A percentile compares a stretch with the other conserved stretches of the same genome.
Evolutionary conservation across 169 alveolate species (phyloP).

Genomic region (Cryptosporidium ubiquitum): DNA sequence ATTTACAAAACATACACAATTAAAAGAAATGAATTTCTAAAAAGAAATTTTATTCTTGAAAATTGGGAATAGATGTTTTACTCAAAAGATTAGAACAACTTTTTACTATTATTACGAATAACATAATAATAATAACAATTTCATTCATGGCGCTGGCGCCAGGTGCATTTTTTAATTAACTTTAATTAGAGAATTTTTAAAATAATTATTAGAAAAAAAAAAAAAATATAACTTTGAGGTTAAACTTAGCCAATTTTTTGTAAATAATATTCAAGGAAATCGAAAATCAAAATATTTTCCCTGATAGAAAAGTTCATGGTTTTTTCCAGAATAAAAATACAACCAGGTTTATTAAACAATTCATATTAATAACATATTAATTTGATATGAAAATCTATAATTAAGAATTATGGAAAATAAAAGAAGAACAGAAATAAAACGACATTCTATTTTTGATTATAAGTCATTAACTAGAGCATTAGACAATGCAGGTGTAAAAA

Average conservation of each 20-base stretch:
- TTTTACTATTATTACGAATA: not conserved
- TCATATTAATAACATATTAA: not conserved
- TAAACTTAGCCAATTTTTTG: not conserved
- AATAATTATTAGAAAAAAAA: not conserved
- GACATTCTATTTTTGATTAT: conserved; percentile 42
- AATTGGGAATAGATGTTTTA: not conserved
- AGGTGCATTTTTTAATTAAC: not conserved
- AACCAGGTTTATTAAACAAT: not conserved
- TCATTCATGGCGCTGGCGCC: not conserved
- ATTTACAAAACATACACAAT: not conserved
- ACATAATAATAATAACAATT: not conserved
- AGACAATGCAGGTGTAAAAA: conserved; percentile 22
- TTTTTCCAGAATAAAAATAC: too few species aligned
- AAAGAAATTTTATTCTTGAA: not conserved
- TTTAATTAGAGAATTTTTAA: not conserved
- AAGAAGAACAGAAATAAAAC: conserved; percentile 26
- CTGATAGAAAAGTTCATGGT: too few species aligned
- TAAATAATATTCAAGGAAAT: too few species aligned
- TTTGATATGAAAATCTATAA: not conserved
- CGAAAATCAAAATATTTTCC: too few species aligned
- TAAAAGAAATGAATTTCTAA: not conserved
- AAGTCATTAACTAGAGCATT: conserved; percentile 14
- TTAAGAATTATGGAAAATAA: conserved; percentile 6
- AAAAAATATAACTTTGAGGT: too few species aligned
- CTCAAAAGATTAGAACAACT: not conserved